A percentile compares a stretch with the other conserved stretches of the same genome.
These are phyloP conservation scores for Psophocarpus tetragonolobus DNA, from an alignment of 306 rosid species.

Conservation along the genomic window DNA sequence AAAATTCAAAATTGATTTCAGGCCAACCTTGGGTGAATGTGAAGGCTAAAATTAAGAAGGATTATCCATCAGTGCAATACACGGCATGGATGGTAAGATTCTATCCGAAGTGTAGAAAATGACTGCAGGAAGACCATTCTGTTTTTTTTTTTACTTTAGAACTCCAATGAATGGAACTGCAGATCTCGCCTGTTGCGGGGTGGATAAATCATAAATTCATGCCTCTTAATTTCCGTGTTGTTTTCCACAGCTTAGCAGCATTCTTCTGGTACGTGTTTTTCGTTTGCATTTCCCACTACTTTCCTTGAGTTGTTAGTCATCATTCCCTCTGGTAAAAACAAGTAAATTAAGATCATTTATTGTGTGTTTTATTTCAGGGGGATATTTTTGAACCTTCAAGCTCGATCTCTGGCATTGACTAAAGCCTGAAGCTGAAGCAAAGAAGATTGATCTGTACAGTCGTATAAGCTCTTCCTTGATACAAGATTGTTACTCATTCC, in stretches of 20 bases:
- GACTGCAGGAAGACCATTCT: conserved; percentile 1
- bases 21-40: conserved; percentile 86
- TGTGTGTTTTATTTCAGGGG: conserved; percentile 61
- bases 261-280: conserved; percentile 70
- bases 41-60: conserved; percentile 83
- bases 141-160: conserved; percentile 13
- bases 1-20: conserved; percentile 50
- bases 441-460: background rate
- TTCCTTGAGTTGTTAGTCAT: conserved; percentile 1
- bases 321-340: background rate
- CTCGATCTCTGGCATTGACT: conserved; percentile 63
- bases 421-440: conserved; percentile 57
- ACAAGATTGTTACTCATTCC: background rate
- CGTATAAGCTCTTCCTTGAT: conserved; percentile 5
- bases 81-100: conserved; percentile 83
- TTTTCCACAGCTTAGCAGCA: conserved; percentile 76
- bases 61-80: conserved; percentile 76
- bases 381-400: conserved; percentile 78
- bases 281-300: background rate
- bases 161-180: conserved; percentile 44
- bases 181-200: conserved; percentile 90
- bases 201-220: conserved; percentile 88
- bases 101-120: conserved; percentile 19
- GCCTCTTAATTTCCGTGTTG: conserved; percentile 85
- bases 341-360: conserved; percentile 16